These are phyloP conservation scores for Catharanthus roseus DNA, from an alignment of 257 asterid species.

Conservation along the genomic window DNA sequence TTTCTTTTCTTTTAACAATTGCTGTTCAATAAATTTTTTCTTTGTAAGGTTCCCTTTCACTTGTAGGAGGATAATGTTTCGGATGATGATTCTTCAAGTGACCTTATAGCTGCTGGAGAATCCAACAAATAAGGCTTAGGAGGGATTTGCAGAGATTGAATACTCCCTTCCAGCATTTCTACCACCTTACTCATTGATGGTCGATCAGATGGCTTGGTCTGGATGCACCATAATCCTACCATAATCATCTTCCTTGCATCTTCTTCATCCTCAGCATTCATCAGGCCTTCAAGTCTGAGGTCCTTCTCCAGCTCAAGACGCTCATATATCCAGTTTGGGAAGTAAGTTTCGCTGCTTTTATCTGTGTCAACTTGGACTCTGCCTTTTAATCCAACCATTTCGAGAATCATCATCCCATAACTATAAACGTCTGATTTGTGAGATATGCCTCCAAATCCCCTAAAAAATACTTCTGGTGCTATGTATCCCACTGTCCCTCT, in stretches of 20 bases:
- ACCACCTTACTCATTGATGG: conserved; percentile 37
- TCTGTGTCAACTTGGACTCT: conserved; percentile 17
- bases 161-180: conserved; percentile 33
- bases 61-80: too few relatives aligned
- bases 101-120: too few relatives aligned
- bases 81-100: too few relatives aligned
- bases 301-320: conserved; percentile 12
- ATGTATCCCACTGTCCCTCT: conserved; percentile 43
- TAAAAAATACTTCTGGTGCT: conserved; percentile 30
- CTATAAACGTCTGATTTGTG: conserved; percentile 17
- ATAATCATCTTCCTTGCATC: conserved; percentile 28
- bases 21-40: too few relatives aligned
- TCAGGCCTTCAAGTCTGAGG: neutral
- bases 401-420: conserved; percentile 34
- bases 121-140: conserved; percentile 22
- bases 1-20: too few relatives aligned
- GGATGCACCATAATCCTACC: conserved; percentile 46
- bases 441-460: conserved; percentile 33
- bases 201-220: conserved; percentile 23
- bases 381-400: conserved; percentile 28
- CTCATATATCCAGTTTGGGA: conserved; percentile 31
- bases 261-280: conserved; percentile 18
- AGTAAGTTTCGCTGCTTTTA: conserved; percentile 18
- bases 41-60: conserved; percentile 8
- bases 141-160: conserved; percentile 27